Conservation (phyloP, 805 yeast genomes). For the Yarrowia osloensis region DNA sequence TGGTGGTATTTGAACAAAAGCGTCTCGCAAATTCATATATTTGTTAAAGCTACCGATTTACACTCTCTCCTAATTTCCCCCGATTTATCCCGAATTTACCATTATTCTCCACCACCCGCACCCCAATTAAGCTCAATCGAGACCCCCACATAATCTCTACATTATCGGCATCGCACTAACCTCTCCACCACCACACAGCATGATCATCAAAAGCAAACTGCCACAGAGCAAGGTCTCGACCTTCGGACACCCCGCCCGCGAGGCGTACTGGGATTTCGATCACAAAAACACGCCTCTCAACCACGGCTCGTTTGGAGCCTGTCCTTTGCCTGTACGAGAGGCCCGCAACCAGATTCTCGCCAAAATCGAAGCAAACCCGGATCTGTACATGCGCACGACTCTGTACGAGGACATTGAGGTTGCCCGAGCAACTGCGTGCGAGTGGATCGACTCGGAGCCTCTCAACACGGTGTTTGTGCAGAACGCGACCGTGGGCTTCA, state of each 20-base stretch:
- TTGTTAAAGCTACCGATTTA: too few species aligned
- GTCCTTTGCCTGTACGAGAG: constrained; percentile 53
- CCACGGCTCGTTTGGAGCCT: constrained; percentile 65
- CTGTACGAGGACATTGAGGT: constrained; percentile 43
- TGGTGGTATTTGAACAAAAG: too few species aligned
- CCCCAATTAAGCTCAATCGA: background rate
- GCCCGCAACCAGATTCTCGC: constrained; percentile 42
- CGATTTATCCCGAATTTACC: background rate
- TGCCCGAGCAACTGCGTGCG: constrained; percentile 45
- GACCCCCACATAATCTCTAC: constrained; percentile 5
- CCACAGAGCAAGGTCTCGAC: background rate
- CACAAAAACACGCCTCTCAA: constrained; percentile 52
- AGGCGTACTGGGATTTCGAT: constrained; percentile 50
- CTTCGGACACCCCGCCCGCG: background rate
- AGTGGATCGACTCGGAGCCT: constrained; percentile 52
- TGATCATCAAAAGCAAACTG: constrained; percentile 17
- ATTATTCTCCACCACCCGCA: background rate
- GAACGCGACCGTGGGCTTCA: constrained; percentile 64
- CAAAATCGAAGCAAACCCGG: constrained; percentile 50
- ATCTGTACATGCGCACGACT: constrained; percentile 45
- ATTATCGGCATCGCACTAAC: constrained; percentile 16
- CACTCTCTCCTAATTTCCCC: too few species aligned
- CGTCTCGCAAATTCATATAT: too few species aligned
- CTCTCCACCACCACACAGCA: background rate
- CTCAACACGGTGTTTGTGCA: constrained; percentile 54